phyloP scores from a whole-genome alignment of 2,329 filamentous ascomycete genomes.

The Grosmannia huntii region DNA sequence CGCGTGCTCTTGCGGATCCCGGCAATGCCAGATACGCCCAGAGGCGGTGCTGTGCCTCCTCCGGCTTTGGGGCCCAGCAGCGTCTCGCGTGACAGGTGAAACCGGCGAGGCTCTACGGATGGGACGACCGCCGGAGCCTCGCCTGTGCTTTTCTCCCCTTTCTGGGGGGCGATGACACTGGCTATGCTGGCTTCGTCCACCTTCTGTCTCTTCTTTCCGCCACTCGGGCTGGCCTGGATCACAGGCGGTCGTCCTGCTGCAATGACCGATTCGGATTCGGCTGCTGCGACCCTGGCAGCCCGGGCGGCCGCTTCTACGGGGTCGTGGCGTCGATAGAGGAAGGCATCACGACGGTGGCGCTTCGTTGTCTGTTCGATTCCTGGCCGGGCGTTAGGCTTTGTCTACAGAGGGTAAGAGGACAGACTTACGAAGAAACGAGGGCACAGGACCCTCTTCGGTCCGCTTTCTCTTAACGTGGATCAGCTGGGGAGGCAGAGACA shows the following conservation, averaged over 20 bases:
- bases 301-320: conserved; percentile 13
- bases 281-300: conserved; percentile 3
- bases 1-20: conserved; percentile 22
- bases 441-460: conserved; percentile 39
- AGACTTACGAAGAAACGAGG: conserved; percentile 35
- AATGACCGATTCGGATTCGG: conserved; percentile 16
- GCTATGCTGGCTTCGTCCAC: not conserved
- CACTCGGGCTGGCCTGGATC: conserved; percentile 32
- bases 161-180: not conserved
- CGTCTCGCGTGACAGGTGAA: conserved; percentile 34
- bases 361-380: conserved; percentile 37
- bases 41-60: conserved; percentile 18
- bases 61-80: conserved; percentile 14
- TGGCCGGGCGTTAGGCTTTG: not conserved
- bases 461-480: conserved; percentile 52
- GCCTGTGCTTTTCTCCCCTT: not conserved
- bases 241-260: conserved; percentile 10
- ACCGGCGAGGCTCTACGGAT: conserved; percentile 32
- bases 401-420: not conserved
- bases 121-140: not conserved
- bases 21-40: conserved; percentile 17
- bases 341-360: conserved; percentile 37
- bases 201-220: conserved; percentile 16
- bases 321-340: conserved; percentile 43
- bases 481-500: conserved; percentile 45